phyloP scores from a whole-genome alignment of 2,329 filamentous ascomycete genomes.

The Calonectria multiphialidica region DNA sequence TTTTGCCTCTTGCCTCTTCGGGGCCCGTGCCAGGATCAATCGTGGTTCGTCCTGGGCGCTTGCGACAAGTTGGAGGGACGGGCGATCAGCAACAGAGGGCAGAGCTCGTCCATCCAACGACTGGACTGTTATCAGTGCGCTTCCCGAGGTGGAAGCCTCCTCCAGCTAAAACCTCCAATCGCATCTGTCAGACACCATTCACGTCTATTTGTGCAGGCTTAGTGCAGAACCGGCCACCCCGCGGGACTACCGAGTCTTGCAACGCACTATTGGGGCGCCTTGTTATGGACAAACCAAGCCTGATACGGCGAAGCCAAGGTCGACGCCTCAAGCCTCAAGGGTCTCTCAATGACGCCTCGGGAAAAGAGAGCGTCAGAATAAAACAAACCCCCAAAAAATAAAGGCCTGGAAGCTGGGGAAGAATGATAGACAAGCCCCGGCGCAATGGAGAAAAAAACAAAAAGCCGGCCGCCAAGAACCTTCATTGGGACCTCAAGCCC shows the following conservation, averaged over 20 bases:
- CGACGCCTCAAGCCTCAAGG: not conserved
- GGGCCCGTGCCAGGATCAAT: conserved; percentile 12
- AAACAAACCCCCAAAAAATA: not conserved
- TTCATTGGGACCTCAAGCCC: not conserved
- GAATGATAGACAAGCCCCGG: not conserved
- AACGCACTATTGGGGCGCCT: conserved; percentile 13
- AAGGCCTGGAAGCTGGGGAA: not conserved
- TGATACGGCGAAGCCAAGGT: not conserved
- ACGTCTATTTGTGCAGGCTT: not conserved
- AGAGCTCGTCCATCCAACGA: not conserved
- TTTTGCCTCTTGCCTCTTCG: conserved; percentile 10
- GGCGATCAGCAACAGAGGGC: conserved; percentile 8
- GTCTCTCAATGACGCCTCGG: not conserved
- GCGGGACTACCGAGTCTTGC: conserved; percentile 7
- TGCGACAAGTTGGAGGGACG: conserved; percentile 3
- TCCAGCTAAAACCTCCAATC: conserved; percentile 1
- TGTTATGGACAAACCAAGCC: not conserved
- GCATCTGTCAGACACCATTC: not conserved
- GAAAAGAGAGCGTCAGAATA: not conserved
- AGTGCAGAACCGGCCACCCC: conserved; percentile 1
- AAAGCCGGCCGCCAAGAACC: not conserved
- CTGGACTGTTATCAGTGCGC: conserved; percentile 4
- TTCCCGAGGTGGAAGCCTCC: not conserved
- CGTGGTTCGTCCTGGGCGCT: conserved; percentile 12
- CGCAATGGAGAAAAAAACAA: not conserved